Evolutionary conservation across 371 early-diverging fungal species (phyloP), one percentile per base, ranked within the genome.

Genomic region (Rhizopus sp.): DNA sequence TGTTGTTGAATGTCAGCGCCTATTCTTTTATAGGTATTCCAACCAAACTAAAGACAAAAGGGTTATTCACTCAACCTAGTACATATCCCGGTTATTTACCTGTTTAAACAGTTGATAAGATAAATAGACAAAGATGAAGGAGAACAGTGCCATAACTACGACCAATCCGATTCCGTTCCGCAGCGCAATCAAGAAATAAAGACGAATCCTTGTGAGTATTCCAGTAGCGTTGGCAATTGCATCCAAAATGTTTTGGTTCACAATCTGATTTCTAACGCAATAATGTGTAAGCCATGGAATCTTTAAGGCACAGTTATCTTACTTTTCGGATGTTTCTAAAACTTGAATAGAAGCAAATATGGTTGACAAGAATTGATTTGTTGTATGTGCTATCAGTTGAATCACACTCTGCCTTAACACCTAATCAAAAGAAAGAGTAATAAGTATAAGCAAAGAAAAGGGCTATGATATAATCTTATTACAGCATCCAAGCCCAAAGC

Each of bases 321-420:
- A 76, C 77, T 75, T 72, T 62, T 60, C 63, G 3, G 68, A 52
- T 23, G 80, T 76, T 33, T 73, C 73, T 39, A 64, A 64, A 10
- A 76, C 57, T 50, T 80, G 77, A 31, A 77, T 70, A 4, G 72
- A 57, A n/a, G 73, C 73, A 54, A 80, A 74, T 31, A 75, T 54
- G 13, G 72, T 63, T 15, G 66, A 53, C 2, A 80, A 41, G 13
- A 72, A 55, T 40, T 70, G 66, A 47, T 65, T 69, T 29, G 54
- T 53, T 17, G 67, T 63, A 62, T 80, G 73, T 9, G 77, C 75
- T 6, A 73, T 66, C n/a, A 76, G 38, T 51, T 80, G 80, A 52
- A 80, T 80, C 7, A 77, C 63, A 53, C 68, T 76, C 57, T 80
- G 77, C 30, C 80, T 62, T n/a, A 80, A 66, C 52, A 80, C 61